Evolutionary conservation across 1,284 basidiomycete species (phyloP).

Genomic region (Peniophora sp.): DNA sequence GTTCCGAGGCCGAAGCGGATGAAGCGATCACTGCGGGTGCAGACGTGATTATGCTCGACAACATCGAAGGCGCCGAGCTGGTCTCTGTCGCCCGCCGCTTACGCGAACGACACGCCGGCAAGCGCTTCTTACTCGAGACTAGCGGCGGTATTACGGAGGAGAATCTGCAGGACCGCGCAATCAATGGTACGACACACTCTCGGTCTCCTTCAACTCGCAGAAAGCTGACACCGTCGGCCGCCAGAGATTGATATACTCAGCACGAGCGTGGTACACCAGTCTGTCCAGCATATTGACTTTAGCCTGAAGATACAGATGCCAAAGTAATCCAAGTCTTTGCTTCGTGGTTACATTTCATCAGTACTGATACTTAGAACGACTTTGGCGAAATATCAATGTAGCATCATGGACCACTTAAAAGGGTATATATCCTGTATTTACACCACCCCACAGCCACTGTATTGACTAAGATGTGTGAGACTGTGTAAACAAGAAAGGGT

Average conservation of each 20-base stretch:
- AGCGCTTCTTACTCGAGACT: constrained; percentile 78
- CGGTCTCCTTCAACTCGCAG: neutral
- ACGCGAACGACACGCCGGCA: constrained; percentile 70
- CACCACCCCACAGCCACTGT: no score
- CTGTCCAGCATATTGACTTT: constrained; percentile 88
- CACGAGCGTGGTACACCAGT: constrained; percentile 89
- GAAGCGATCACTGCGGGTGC: constrained; percentile 96
- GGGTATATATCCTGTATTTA: no score
- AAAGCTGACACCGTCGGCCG: constrained; percentile 4
- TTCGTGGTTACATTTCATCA: no score
- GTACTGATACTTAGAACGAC: no score
- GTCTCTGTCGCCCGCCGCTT: constrained; percentile 60
- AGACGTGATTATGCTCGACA: constrained; percentile 98
- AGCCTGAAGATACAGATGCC: constrained; percentile 85
- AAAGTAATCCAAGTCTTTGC: neutral
- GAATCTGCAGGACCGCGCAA: constrained; percentile 69
- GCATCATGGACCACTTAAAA: no score
- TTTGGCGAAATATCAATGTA: no score
- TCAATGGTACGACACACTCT: constrained; percentile 49
- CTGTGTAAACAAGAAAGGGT: no score
- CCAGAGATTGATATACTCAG: constrained; percentile 92
- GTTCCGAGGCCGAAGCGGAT: constrained; percentile 82
- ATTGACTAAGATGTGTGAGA: no score
- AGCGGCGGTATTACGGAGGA: constrained; percentile 88
- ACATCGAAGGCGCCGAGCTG: constrained; percentile 77